phyloP scores from a whole-genome alignment of 2,329 filamentous ascomycete genomes.

The Lecanicillium sp. region DNA sequence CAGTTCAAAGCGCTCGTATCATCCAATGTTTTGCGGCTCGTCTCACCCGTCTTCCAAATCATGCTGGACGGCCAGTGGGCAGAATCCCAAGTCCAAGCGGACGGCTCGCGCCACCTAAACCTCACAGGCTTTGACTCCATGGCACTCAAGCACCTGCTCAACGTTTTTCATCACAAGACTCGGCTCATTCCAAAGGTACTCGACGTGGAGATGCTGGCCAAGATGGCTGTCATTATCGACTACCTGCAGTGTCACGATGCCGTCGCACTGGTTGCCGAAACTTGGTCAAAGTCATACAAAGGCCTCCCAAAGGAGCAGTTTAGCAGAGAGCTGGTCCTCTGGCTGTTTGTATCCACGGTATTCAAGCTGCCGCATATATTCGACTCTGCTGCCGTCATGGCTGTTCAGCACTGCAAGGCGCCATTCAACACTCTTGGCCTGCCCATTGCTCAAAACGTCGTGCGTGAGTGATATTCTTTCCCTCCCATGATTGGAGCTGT shows the following conservation, averaged over 20 bases:
- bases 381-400: too few relatives aligned
- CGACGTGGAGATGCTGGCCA: conserved; percentile 10
- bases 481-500: too few relatives aligned
- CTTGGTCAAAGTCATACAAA: not conserved
- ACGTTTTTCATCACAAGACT: not conserved
- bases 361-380: too few relatives aligned
- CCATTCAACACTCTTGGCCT: too few relatives aligned
- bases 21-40: not conserved
- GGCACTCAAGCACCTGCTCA: not conserved
- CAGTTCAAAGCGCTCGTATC: not conserved
- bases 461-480: too few relatives aligned
- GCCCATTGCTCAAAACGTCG: too few relatives aligned
- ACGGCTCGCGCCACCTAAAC: not conserved
- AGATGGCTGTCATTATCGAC: conserved; percentile 4
- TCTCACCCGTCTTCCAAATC: not conserved
- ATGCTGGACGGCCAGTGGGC: conserved; percentile 1
- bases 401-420: too few relatives aligned
- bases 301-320: too few relatives aligned
- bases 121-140: not conserved
- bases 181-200: not conserved
- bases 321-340: too few relatives aligned
- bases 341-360: not conserved
- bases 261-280: not conserved
- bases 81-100: not conserved
- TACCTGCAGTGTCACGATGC: conserved; percentile 9